Evolutionary conservation across 441 rosid genomes (phyloP).

Genomic region (Populus tomentosa): DNA sequence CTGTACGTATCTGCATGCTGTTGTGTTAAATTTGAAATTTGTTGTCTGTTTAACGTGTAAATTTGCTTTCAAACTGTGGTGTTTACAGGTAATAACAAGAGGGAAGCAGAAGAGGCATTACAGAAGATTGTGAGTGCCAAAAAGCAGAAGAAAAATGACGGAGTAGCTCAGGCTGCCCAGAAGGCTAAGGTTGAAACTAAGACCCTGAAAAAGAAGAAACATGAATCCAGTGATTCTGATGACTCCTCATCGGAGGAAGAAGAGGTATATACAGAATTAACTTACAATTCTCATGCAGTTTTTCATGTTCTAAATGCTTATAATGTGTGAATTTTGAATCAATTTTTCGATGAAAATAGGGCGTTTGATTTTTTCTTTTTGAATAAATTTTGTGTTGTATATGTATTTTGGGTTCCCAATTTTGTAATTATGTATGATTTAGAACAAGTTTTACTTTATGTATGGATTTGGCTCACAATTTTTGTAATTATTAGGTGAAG

Average conservation of each 20-base stretch:
- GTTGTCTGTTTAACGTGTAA: not conserved
- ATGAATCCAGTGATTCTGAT: conserved; percentile 46
- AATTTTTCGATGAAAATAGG: not conserved
- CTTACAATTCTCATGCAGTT: not conserved
- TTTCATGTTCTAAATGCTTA: not conserved
- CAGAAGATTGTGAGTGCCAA: conserved; percentile 49
- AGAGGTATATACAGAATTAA: not conserved
- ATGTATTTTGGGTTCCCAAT: not conserved
- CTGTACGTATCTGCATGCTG: not conserved
- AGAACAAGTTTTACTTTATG: too few relatives aligned
- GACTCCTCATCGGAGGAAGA: conserved; percentile 67
- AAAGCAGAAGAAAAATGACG: conserved; percentile 61
- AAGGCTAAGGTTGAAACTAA: conserved; percentile 46
- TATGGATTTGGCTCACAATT: too few relatives aligned
- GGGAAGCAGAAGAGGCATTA: conserved; percentile 55
- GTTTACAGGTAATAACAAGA: conserved; percentile 44
- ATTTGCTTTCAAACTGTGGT: not conserved
- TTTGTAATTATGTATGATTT: not conserved
- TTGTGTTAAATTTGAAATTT: not conserved
- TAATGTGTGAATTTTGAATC: too few relatives aligned
- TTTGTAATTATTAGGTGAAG: not conserved
- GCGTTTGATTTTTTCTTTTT: not conserved
- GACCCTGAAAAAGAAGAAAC: conserved; percentile 46
- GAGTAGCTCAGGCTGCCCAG: conserved; percentile 35
- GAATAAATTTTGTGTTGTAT: not conserved